phyloP scores from a whole-genome alignment of 1,284 basidiomycete species.

The Grifola frondosa region DNA sequence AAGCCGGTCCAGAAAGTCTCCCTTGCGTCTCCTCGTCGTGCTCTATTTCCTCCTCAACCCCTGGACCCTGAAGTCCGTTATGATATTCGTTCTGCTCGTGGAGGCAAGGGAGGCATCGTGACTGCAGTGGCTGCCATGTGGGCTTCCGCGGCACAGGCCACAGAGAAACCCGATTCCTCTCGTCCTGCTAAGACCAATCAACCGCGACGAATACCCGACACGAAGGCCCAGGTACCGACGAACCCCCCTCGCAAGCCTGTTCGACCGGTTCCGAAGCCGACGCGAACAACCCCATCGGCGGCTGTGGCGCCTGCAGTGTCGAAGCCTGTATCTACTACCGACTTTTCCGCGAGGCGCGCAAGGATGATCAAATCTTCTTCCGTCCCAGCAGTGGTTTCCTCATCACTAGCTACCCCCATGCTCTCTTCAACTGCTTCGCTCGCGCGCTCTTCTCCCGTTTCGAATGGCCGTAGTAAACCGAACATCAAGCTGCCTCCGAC shows the following conservation, averaged over 20 bases:
- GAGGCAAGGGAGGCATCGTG: conserved; percentile 75
- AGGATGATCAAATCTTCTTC: conserved; percentile 51
- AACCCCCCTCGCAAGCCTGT: conserved; percentile 12
- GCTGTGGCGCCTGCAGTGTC: conserved; percentile 9
- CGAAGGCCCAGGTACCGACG: too few species aligned
- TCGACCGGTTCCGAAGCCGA: conserved; percentile 10
- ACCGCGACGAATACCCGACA: too few species aligned
- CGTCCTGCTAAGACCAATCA: too few species aligned
- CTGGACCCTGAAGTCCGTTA: conserved; percentile 59
- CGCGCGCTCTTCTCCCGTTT: conserved; percentile 43
- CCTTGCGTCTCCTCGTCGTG: conserved; percentile 15
- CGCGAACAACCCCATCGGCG: conserved; percentile 6
- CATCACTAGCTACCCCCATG: conserved; percentile 66
- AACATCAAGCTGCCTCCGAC: conserved; percentile 31
- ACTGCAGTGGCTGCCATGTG: conserved; percentile 73
- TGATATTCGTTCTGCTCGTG: conserved; percentile 73
- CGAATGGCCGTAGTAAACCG: conserved; percentile 20
- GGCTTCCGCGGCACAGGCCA: conserved; percentile 43
- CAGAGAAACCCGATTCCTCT: conserved; percentile 6
- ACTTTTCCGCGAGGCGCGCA: conserved; percentile 30
- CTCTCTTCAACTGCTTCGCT: conserved; percentile 74
- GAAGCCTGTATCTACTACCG: conserved; percentile 16
- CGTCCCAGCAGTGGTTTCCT: conserved; percentile 65
- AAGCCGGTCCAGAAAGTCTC: conserved; percentile 7
- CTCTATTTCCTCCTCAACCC: conserved; percentile 36